Base-by-base conservation (phyloP, 495 filamentous ascomycete species). In the Gamarada debralockiae region DNA sequence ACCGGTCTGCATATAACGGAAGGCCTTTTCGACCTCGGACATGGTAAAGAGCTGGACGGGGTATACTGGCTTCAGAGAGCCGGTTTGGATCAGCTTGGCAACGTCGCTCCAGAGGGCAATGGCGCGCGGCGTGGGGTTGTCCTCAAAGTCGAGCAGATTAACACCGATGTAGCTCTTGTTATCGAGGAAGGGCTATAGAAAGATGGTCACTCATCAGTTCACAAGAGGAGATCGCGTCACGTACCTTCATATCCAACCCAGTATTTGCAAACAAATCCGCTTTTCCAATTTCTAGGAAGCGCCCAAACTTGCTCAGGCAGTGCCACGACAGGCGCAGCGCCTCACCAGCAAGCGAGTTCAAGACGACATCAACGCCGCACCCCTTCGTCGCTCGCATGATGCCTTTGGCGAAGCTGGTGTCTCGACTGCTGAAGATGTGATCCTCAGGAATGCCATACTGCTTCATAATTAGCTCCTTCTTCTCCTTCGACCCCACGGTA, bases 351-450 rank as follows among this genome's bases (percentile, higher is more conserved):
- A 86, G 60, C 0, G 78, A 83, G 61, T 86, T 87, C 8, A 89
- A 55, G 3, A 86, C 66, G 0, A 89, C 73, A 56, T 87, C 83
- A 1, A 86, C 79, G 0, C 85, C 84, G 2, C 68, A 48, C 4
- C 70, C 71, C 6, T 64, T 54, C 0, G 83, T 87, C 0, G 67
- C 69, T 24, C 60, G 59, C 29, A 65, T 68, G 27, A 87, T 61
- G 2, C 64, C 72, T 1, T 67, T 56, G 0, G 67, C 73, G 48
- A 87, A 78, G 0, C 66, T 62, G 10, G 58, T 48, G 53, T 62
- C 65, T 3, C 42, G 23, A 41, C 20, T 27, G 58, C 50, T 76
- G 63, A 85, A 79, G 38, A 87, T 79, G 44, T 71, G 77, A 18
- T 76, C 65, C 9, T 74, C 70, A 0, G 75, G 67, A 3, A 87